Base-by-base conservation (phyloP, 345 rosid species). In the Lepidium sativum region DNA sequence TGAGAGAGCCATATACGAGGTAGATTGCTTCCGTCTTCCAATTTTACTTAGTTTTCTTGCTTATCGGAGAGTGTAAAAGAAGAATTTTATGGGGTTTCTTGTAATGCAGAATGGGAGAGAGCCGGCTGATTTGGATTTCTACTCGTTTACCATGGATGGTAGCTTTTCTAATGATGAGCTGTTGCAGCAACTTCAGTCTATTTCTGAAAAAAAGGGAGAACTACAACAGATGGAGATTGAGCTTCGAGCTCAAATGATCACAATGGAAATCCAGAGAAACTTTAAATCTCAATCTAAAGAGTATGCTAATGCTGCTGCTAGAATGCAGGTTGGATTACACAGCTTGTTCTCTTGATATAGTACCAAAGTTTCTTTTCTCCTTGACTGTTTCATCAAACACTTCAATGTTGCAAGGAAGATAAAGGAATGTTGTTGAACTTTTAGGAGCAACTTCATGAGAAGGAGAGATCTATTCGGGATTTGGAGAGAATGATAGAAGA, bases 1-100 rank as follows among this genome's bases (percentile, higher is more conserved):
- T 75, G 95, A 92, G 83, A 83, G 88, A 73, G 89, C 88, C 8
- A 83, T 87, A 43, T 84, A 83, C 47, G 97, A 86, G 89, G 98
- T 92, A 78, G 78, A 59, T 51, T 61, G 9, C 61, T 52, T 41
- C 20, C 45, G 3, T 25, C 54, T 45, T 45, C 48, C 18, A 44
- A 55, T 21, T 35, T 0, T 2, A 14, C 10, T 50, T 50, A 9
- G 16, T 2, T 14, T n/a, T 14, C 35, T 53, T 35, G 1, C n/a
- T 21, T 43, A 6, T 35, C 25, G 54, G 54, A 40, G 52, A 68
- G 3, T 42, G 43, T 68, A 20, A 45, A 35, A 35, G 0, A 7
- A 47, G 2, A 39, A 7, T 40, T 60, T 40, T 18, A 18, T 66
- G 42, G 56, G 69, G 48, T 80, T 80, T 60, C 41, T 76, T 71